These are phyloP conservation scores for Saccharomycopsis sp. DNA, from an alignment of 805 yeast genomes.

Conservation along the genomic window DNA sequence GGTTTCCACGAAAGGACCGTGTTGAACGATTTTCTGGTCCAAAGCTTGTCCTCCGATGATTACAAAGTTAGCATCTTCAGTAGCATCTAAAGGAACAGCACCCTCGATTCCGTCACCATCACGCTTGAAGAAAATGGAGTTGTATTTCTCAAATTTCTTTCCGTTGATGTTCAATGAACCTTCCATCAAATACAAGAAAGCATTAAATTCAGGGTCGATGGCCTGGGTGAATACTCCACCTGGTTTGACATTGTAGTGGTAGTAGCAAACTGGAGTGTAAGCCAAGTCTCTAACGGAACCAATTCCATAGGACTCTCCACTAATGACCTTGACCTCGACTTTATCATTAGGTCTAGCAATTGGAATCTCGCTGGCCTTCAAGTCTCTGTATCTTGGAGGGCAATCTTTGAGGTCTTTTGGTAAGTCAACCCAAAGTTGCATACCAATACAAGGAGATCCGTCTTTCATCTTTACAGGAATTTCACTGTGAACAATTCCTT, in stretches of 20 bases:
- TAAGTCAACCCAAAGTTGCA: constrained; percentile 83
- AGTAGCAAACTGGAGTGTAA: constrained; percentile 71
- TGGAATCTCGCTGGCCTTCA: constrained; percentile 33
- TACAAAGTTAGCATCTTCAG: constrained; percentile 51
- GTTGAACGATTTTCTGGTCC: constrained; percentile 72
- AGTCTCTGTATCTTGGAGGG: constrained; percentile 75
- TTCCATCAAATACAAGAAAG: constrained; percentile 57
- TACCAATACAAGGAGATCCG: constrained; percentile 51
- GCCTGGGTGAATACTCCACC: constrained; percentile 58
- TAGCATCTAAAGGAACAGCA: constrained; percentile 37
- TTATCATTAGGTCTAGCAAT: constrained; percentile 56
- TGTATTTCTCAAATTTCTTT: constrained; percentile 36
- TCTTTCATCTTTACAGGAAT: constrained; percentile 60
- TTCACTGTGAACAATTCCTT: constrained; percentile 78
- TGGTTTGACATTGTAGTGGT: constrained; percentile 55
- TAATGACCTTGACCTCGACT: constrained; percentile 60
- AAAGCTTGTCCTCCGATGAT: constrained; percentile 67
- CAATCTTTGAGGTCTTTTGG: constrained; percentile 56
- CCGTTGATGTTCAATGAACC: constrained; percentile 50
- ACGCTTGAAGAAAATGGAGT: constrained; percentile 55
- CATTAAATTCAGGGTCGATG: constrained; percentile 54
- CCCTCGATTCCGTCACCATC: constrained; percentile 62
- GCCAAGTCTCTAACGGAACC: constrained; percentile 69
- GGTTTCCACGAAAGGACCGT: constrained; percentile 86
- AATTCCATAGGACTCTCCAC: constrained; percentile 73